A percentile compares a stretch with the other conserved stretches of the same genome.
phyloP scores from a whole-genome alignment of 371 early-diverging fungal genomes.

The Funneliformis caledonium region DNA sequence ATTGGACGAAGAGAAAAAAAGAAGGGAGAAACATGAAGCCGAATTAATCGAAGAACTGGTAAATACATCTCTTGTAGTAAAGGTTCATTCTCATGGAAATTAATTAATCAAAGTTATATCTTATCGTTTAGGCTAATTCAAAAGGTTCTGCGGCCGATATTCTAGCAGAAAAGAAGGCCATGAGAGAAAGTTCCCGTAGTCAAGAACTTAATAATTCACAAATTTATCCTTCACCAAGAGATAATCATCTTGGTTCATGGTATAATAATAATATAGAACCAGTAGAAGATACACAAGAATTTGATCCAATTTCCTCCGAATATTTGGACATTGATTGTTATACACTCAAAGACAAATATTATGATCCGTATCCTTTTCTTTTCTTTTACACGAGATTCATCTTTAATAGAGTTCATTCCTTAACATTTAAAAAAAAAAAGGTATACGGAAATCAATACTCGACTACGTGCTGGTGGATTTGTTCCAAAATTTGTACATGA shows the following conservation, averaged over 20 bases:
- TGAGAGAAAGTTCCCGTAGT: not conserved
- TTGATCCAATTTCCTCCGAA: constrained; percentile 29
- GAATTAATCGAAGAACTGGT: constrained; percentile 60
- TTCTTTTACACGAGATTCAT: not conserved
- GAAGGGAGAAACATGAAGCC: constrained; percentile 54
- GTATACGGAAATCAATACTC: not conserved
- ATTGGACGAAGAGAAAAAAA: constrained; percentile 56
- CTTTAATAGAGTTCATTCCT: not conserved
- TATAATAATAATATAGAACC: not conserved
- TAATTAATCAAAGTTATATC: not conserved
- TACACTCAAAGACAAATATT: constrained; percentile 37
- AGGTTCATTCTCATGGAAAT: not conserved
- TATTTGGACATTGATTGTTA: constrained; percentile 36
- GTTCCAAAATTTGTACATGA: constrained; percentile 18
- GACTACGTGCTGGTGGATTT: constrained; percentile 32
- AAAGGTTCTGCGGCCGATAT: constrained; percentile 58
- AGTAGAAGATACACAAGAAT: constrained; percentile 20
- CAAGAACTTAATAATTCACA: not conserved
- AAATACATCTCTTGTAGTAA: not conserved
- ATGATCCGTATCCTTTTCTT: constrained; percentile 41
- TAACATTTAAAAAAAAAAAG: not conserved
- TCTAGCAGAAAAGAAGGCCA: constrained; percentile 51
- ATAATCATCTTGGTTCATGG: constrained; percentile 24
- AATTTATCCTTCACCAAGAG: constrained; percentile 11
- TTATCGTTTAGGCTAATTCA: constrained; percentile 48